Conservation (phyloP, 768 basidiomycete species). For the Kwoniella heveanensis region DNA sequence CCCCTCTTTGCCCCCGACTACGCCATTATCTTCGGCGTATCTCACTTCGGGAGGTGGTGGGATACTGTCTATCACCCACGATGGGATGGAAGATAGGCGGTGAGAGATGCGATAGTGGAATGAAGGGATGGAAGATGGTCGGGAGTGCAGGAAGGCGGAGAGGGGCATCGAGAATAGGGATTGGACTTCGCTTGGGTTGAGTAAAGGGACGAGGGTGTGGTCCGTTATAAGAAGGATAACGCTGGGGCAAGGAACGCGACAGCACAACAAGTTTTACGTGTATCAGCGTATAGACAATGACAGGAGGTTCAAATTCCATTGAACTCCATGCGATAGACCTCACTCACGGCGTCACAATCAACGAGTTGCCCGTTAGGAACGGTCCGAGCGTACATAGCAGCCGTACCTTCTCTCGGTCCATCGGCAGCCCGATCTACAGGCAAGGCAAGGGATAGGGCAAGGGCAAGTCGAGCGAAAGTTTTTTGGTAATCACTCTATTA, state of each 20-base stretch:
- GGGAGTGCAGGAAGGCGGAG: constrained; percentile 67
- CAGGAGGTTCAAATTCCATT: too few species aligned
- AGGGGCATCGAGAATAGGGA: constrained; percentile 85
- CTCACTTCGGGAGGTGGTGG: constrained; percentile 49
- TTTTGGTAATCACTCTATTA: too few species aligned
- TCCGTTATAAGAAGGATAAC: constrained; percentile 84
- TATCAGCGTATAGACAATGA: too few species aligned
- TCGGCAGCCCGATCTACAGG: constrained; percentile 86
- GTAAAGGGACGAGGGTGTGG: constrained; percentile 75
- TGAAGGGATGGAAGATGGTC: constrained; percentile 59
- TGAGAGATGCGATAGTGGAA: constrained; percentile 41
- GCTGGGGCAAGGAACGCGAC: constrained; percentile 56
- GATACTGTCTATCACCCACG: constrained; percentile 16
- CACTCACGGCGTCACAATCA: constrained; percentile 81
- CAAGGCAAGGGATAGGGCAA: too few species aligned
- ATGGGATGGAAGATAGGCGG: constrained; percentile 51
- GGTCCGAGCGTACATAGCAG: constrained; percentile 77
- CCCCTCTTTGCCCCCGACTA: constrained; percentile 34
- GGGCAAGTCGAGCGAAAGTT: too few species aligned
- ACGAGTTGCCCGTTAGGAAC: constrained; percentile 69
- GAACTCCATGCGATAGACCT: background rate
- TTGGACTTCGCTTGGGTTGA: constrained; percentile 76
- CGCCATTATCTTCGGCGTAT: constrained; percentile 55
- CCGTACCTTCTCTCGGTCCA: constrained; percentile 69
- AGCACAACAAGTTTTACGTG: too few species aligned